phyloP scores from a whole-genome alignment of 2,329 filamentous ascomycete species.

The Paracoccidioides brasiliensis region DNA sequence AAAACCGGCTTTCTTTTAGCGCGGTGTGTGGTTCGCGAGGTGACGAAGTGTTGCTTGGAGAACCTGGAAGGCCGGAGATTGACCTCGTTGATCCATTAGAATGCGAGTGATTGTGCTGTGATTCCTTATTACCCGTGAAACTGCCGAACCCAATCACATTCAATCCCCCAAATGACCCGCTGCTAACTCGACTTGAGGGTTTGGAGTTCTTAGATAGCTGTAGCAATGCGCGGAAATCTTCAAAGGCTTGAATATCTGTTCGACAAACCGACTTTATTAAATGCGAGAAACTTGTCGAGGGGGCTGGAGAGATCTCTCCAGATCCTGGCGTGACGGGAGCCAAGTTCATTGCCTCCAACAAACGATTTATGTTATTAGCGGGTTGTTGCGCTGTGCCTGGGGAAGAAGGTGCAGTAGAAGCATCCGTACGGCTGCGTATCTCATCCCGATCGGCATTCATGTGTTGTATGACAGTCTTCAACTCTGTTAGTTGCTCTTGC shows the following conservation, averaged over 20 bases:
- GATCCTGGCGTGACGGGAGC: slow-evolving; percentile 36
- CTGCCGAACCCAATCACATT: slow-evolving; percentile 45
- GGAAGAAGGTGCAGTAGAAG: slow-evolving; percentile 61
- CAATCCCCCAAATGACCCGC: slow-evolving; percentile 54
- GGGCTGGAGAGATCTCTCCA: slow-evolving; percentile 46
- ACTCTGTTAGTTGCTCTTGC: slow-evolving; percentile 80
- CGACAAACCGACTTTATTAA: slow-evolving; percentile 73
- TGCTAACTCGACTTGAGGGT: slow-evolving; percentile 54
- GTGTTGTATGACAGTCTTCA: slow-evolving; percentile 85
- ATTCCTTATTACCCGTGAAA: slow-evolving; percentile 28
- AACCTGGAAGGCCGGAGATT: slow-evolving; percentile 34
- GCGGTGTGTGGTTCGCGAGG: slow-evolving; percentile 35
- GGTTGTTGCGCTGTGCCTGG: slow-evolving; percentile 54
- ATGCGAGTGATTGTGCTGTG: slow-evolving; percentile 14
- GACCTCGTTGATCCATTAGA: slow-evolving; percentile 51
- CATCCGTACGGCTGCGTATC: slow-evolving; percentile 52
- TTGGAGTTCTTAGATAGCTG: slow-evolving; percentile 51
- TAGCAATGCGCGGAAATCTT: slow-evolving; percentile 72
- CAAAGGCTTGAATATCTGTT: slow-evolving; percentile 65
- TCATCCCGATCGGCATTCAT: slow-evolving; percentile 60
- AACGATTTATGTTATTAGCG: slow-evolving; percentile 32
- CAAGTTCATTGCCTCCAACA: slow-evolving; percentile 48
- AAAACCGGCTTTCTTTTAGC: slow-evolving; percentile 85
- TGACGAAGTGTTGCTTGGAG: slow-evolving; percentile 35
- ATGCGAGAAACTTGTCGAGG: slow-evolving; percentile 63